Evolutionary conservation across 495 filamentous ascomycete species (phyloP).

Genomic region (Tetracladium setigerum): DNA sequence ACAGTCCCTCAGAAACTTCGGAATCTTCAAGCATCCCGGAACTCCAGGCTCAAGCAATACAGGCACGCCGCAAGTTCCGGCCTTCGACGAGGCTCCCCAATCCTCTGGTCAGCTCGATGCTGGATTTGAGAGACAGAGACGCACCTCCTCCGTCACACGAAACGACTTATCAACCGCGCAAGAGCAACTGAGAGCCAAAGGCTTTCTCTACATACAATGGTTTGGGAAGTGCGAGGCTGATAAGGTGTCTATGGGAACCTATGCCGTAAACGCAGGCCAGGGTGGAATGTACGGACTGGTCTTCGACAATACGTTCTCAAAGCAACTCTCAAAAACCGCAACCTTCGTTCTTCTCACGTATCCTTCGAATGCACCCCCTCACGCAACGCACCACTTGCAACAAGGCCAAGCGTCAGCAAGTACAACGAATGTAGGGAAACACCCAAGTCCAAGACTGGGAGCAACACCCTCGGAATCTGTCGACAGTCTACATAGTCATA

Average conservation of each 20-base stretch:
- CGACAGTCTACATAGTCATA: conserved; percentile 49
- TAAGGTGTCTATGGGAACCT: conserved; percentile 86
- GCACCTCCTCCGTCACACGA: conserved; percentile 21
- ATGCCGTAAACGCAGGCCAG: conserved; percentile 62
- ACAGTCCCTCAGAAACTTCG: conserved; percentile 64
- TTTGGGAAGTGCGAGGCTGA: conserved; percentile 92
- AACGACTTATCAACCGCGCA: conserved; percentile 54
- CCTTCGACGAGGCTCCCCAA: conserved; percentile 11
- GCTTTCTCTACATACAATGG: conserved; percentile 83
- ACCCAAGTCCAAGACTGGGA: conserved; percentile 29
- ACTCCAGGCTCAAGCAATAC: conserved; percentile 41
- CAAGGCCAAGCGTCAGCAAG: conserved; percentile 51
- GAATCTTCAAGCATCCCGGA: conserved; percentile 92
- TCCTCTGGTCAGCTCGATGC: conserved; percentile 10
- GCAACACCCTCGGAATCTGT: conserved; percentile 39
- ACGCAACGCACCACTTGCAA: conserved; percentile 49
- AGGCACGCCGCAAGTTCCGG: conserved; percentile 1
- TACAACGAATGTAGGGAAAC: conserved; percentile 27
- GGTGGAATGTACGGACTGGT: conserved; percentile 94
- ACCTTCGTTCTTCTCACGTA: conserved; percentile 94
- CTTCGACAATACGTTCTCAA: conserved; percentile 98
- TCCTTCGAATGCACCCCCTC: conserved; percentile 74
- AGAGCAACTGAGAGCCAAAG: conserved; percentile 77
- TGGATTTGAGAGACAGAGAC: conserved; percentile 5
- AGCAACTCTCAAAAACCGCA: conserved; percentile 86